Evolutionary conservation across 306 rosid species (phyloP).

Genomic region (Senna tora): DNA sequence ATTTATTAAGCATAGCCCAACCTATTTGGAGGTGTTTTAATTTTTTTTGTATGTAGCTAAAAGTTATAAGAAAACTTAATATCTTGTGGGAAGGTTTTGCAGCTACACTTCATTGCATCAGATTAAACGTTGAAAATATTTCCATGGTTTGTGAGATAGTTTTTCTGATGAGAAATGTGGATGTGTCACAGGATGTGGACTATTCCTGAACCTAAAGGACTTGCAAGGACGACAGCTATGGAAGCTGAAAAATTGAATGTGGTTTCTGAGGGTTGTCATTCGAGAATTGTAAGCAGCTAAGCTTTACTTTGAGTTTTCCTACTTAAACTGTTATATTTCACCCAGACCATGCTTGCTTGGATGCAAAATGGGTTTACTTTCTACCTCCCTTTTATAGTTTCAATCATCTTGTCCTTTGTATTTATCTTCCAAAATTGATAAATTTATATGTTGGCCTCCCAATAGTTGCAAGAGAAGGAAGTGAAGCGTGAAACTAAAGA

Average conservation of each 20-base stretch:
- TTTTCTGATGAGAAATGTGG: conserved; percentile 29
- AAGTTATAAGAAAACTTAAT: conserved; percentile 20
- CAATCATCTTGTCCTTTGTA: background rate
- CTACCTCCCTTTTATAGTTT: background rate
- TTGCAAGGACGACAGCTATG: conserved; percentile 59
- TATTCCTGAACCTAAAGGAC: conserved; percentile 70
- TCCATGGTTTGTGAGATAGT: background rate
- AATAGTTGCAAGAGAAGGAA: conserved; percentile 76
- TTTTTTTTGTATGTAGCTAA: conserved; percentile 15
- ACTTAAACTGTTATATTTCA: background rate
- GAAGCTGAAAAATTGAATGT: conserved; percentile 76
- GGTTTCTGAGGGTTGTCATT: conserved; percentile 82
- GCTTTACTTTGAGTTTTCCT: conserved; percentile 24
- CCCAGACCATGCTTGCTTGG: background rate
- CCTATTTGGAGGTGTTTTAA: conserved; percentile 30
- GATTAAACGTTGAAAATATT: background rate
- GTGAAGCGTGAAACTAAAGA: conserved; percentile 69
- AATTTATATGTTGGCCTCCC: conserved; percentile 25
- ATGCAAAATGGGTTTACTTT: background rate
- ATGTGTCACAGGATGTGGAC: conserved; percentile 76
- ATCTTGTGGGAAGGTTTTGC: background rate
- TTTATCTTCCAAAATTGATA: conserved; percentile 26
- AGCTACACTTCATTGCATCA: background rate
- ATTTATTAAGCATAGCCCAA: conserved; percentile 31
- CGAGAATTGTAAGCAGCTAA: conserved; percentile 73